Evolutionary conservation across 2,329 filamentous ascomycete species (phyloP).

Genomic region (Trichoderma sp.): DNA sequence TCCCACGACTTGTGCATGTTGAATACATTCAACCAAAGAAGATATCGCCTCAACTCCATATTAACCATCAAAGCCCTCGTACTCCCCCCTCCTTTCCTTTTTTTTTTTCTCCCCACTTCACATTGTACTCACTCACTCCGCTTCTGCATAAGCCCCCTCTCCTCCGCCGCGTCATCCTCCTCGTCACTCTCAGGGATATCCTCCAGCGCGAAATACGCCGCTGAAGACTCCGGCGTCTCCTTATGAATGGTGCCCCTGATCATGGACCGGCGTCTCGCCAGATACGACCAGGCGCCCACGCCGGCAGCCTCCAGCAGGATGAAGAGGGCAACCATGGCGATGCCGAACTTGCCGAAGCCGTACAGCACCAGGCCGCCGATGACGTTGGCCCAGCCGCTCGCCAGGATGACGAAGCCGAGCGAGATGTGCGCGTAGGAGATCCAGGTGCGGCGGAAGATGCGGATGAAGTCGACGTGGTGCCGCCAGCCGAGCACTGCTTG

Average conservation of each 20-base stretch:
- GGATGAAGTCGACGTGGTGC: constrained; percentile 24
- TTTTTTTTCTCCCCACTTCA: not conserved
- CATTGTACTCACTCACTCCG: not conserved
- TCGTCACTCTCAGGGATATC: constrained; percentile 18
- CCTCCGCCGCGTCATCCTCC: constrained; percentile 16
- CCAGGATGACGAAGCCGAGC: constrained; percentile 18
- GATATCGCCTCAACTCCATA: not conserved
- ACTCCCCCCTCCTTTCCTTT: too few relatives aligned
- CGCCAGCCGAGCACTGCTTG: constrained; percentile 22
- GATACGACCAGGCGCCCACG: constrained; percentile 3
- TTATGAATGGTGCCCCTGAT: not conserved
- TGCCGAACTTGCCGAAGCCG: constrained; percentile 9
- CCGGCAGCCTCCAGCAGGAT: constrained; percentile 1
- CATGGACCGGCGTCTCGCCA: constrained; percentile 1
- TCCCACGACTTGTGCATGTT: not conserved
- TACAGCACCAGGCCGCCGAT: constrained; percentile 12
- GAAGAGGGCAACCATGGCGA: not conserved
- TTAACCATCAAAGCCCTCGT: not conserved
- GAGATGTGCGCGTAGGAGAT: constrained; percentile 23
- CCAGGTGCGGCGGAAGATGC: constrained; percentile 23
- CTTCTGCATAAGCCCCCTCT: constrained; percentile 18
- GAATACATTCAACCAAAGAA: not conserved
- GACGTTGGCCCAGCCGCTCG: constrained; percentile 20
- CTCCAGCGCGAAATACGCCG: constrained; percentile 19
- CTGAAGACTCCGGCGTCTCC: constrained; percentile 12